Conservation (phyloP, 257 asterid genomes). For the Solanum chilense region DNA sequence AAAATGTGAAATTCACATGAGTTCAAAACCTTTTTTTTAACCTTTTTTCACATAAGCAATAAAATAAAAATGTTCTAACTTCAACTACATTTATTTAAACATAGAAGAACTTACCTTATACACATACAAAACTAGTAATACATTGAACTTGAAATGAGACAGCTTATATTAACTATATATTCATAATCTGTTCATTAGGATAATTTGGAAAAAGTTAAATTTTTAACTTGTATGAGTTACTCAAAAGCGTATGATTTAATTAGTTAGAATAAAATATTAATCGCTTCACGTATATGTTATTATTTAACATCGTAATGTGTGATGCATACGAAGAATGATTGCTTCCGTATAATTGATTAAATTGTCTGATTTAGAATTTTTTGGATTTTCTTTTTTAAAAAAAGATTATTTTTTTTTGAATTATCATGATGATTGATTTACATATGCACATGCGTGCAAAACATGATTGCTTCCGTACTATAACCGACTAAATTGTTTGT, state of each 20-base stretch:
- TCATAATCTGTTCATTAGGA: background rate
- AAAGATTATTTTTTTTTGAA: no score
- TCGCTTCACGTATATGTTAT: rapidly evolving
- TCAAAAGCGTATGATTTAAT: background rate
- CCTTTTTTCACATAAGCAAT: background rate
- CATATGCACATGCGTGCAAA: no score
- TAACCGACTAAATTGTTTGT: no score
- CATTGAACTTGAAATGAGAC: background rate
- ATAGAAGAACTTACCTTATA: no score
- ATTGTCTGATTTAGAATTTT: no score
- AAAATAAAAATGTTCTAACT: background rate
- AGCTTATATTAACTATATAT: background rate
- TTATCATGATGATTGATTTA: no score
- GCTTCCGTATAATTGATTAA: no score
- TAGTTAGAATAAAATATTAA: background rate
- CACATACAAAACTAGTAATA: background rate
- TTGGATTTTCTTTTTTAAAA: no score
- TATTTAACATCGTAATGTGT: background rate
- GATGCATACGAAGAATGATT: background rate
- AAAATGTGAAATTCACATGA: no score
- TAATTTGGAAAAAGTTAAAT: background rate
- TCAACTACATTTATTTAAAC: background rate
- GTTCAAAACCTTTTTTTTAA: no score
- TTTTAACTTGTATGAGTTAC: background rate
- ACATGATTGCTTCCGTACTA: no score